Evolutionary conservation across 2,329 filamentous ascomycete species (phyloP).

Genomic region (Pseudogymnoascus sp.): DNA sequence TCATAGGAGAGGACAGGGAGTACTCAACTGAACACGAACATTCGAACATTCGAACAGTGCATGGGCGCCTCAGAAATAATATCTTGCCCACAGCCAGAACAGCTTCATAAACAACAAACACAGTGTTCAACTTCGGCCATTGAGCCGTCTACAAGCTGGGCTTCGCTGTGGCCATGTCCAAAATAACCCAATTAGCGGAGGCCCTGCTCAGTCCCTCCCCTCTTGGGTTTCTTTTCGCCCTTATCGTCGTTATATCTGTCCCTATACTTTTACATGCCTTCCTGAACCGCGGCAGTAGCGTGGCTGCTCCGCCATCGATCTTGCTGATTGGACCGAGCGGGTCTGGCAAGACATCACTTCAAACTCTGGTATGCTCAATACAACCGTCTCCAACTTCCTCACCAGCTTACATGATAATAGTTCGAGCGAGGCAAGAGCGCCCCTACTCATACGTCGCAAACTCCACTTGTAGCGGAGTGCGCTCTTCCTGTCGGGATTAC

Average conservation of each 20-base stretch:
- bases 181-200: slow-evolving; percentile 33
- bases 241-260: slow-evolving; percentile 60
- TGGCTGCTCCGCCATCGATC: slow-evolving; percentile 64
- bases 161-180: slow-evolving; percentile 9
- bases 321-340: slow-evolving; percentile 74
- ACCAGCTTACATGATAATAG: slow-evolving; percentile 15
- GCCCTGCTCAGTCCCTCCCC: slow-evolving; percentile 50
- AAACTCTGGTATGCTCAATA: slow-evolving; percentile 55
- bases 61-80: not conserved
- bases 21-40: not conserved
- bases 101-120: not conserved
- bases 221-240: slow-evolving; percentile 56
- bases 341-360: slow-evolving; percentile 78
- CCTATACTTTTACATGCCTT: slow-evolving; percentile 71
- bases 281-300: slow-evolving; percentile 57
- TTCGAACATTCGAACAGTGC: not conserved
- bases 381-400: slow-evolving; percentile 4
- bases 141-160: not conserved
- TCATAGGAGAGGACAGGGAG: not conserved
- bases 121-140: not conserved
- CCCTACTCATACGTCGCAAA: slow-evolving; percentile 51
- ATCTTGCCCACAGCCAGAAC: not conserved
- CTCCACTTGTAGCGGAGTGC: slow-evolving; percentile 46
- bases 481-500: slow-evolving; percentile 43
- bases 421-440: slow-evolving; percentile 45